Conservation (phyloP, 148 eudicot genomes). For the Simmondsia chinensis region DNA sequence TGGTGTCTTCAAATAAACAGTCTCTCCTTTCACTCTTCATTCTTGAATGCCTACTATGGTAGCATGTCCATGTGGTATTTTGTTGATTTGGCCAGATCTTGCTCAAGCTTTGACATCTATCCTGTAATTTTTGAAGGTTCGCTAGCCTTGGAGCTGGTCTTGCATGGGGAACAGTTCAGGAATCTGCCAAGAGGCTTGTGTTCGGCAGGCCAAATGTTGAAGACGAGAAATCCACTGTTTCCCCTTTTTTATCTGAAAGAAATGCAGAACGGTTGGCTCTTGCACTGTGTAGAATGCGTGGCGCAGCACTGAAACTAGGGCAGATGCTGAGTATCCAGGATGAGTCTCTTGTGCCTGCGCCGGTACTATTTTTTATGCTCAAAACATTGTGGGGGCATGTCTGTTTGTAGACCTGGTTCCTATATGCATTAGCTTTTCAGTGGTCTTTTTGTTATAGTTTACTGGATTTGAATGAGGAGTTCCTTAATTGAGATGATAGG, state of each 20-base stretch:
- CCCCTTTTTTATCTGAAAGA: conserved; percentile 73
- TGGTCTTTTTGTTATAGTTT: too few species aligned
- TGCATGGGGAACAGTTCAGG: conserved; percentile 97
- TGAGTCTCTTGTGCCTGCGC: conserved; percentile 89
- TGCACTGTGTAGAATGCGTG: conserved; percentile 99
- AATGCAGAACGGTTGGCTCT: conserved; percentile 96
- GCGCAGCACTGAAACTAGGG: conserved; percentile 93
- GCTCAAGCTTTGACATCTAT: background rate
- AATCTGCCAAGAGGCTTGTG: conserved; percentile 68
- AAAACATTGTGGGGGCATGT: too few species aligned
- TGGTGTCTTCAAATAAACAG: too few species aligned
- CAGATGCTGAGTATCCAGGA: conserved; percentile 99
- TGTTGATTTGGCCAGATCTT: background rate
- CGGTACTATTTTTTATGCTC: conserved; percentile 60
- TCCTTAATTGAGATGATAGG: too few species aligned
- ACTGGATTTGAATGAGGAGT: too few species aligned
- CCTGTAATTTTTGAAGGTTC: conserved; percentile 41
- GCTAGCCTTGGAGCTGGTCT: conserved; percentile 97
- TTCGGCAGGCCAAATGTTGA: conserved; percentile 40
- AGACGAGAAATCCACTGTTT: conserved; percentile 43
- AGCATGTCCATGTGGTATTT: background rate
- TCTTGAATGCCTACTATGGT: background rate
- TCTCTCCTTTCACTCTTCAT: too few species aligned
- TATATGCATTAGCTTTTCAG: too few species aligned
- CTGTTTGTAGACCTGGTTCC: too few species aligned